These are phyloP conservation scores for Phytophthora aleatoria DNA, from an alignment of 352 stramenopile species.

Conservation along the genomic window DNA sequence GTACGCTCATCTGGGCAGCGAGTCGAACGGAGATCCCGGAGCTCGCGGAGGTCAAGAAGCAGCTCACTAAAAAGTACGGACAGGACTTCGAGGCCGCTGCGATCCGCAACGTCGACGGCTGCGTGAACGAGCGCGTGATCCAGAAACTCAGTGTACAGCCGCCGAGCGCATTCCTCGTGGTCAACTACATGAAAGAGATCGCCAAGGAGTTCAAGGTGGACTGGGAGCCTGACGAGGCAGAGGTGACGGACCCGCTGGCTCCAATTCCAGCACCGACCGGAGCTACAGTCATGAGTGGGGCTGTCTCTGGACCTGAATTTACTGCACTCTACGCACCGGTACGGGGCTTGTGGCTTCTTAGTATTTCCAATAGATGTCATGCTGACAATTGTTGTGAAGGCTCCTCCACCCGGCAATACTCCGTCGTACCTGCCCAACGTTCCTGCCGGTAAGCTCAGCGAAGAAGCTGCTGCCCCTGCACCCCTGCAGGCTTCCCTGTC, in stretches of 20 bases:
- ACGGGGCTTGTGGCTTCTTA: conserved; percentile 9
- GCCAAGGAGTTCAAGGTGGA: conserved; percentile 95
- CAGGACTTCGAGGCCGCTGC: conserved; percentile 88
- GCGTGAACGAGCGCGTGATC: conserved; percentile 92
- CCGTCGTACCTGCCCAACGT: conserved; percentile 52
- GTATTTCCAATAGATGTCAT: neutral
- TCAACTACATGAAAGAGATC: conserved; percentile 97
- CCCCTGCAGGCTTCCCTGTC: conserved; percentile 32
- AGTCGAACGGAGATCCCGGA: conserved; percentile 93
- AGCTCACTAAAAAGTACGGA: conserved; percentile 89
- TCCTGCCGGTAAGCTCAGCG: conserved; percentile 35
- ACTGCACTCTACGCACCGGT: conserved; percentile 74
- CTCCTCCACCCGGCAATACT: conserved; percentile 46
- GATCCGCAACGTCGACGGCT: conserved; percentile 86
- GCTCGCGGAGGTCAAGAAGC: conserved; percentile 90
- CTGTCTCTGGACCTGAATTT: conserved; percentile 86
- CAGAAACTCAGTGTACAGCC: conserved; percentile 94
- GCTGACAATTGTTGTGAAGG: conserved; percentile 22
- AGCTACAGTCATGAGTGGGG: conserved; percentile 74
- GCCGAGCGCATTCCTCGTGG: conserved; percentile 93
- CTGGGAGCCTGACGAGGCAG: conserved; percentile 88
- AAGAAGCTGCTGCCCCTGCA: conserved; percentile 19
- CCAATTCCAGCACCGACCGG: conserved; percentile 92
- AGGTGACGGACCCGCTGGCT: conserved; percentile 78
- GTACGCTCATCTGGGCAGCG: conserved; percentile 94